Evolutionary conservation across 257 asterid species (phyloP).

Genomic region (Lycium barbarum): DNA sequence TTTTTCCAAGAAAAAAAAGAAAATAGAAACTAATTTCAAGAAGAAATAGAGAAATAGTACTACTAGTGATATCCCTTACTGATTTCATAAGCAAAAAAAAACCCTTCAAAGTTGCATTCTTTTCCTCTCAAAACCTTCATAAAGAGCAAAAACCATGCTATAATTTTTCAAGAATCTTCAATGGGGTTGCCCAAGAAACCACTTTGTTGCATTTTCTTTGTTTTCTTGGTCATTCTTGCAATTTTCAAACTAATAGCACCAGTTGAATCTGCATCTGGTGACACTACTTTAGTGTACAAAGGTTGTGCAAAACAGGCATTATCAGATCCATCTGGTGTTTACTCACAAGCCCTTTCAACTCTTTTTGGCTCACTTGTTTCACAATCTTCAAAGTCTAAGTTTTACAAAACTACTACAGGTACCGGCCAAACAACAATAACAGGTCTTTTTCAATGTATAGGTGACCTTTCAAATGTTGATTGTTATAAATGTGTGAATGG

Average conservation of each 20-base stretch:
- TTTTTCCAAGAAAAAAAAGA: conserved; percentile 25
- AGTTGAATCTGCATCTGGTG: conserved; percentile 66
- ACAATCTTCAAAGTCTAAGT: conserved; percentile 85
- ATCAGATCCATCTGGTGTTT: conserved; percentile 90
- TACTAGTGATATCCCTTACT: conserved; percentile 35
- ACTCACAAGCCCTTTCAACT: conserved; percentile 85
- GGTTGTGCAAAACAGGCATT: conserved; percentile 87
- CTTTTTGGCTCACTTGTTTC: conserved; percentile 82
- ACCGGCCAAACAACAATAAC: conserved; percentile 64
- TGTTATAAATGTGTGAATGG: conserved; percentile 84
- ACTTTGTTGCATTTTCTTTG: conserved; percentile 41
- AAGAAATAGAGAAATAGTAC: conserved; percentile 4
- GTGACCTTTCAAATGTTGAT: conserved; percentile 83
- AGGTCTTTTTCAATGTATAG: conserved; percentile 94
- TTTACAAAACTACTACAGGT: conserved; percentile 73
- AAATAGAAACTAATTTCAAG: conserved; percentile 44
- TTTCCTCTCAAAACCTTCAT: conserved; percentile 1
- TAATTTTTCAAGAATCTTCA: conserved; percentile 53
- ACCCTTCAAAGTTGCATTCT: conserved; percentile 37
- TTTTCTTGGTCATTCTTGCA: conserved; percentile 44
- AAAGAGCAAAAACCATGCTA: conserved; percentile 48
- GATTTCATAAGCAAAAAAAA: conserved; percentile 36
- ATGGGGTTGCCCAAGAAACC: conserved; percentile 59
- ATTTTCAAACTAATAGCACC: conserved; percentile 49
- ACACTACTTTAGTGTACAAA: conserved; percentile 77